These are phyloP conservation scores for Magnolia kwangsiensis DNA, from an alignment of 164 flowering plant genomes.

Conservation along the genomic window DNA sequence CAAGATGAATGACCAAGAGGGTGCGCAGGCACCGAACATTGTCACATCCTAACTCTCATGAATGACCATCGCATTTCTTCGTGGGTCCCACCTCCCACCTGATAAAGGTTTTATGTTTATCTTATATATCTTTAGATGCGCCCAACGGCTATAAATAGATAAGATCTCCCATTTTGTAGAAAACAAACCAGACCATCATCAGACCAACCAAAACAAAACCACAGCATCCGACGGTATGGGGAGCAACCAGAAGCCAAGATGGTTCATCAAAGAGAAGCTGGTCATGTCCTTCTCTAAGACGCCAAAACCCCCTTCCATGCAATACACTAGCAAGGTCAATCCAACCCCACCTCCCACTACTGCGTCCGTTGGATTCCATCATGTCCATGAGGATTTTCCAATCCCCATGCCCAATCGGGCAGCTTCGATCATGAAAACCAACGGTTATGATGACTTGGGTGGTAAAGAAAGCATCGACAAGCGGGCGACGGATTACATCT, in stretches of 20 bases:
- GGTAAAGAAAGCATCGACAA: conserved; percentile 45
- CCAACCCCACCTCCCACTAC: conserved; percentile 24
- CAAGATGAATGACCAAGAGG: no score
- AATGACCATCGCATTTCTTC: no score
- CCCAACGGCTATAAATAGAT: conserved; percentile 18
- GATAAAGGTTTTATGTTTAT: conserved; percentile 8
- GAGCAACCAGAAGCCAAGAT: conserved; percentile 34
- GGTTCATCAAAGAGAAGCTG: conserved; percentile 44
- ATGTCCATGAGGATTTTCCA: conserved; percentile 28
- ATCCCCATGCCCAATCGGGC: conserved; percentile 19
- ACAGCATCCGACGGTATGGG: conserved; percentile 27
- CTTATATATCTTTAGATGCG: not conserved
- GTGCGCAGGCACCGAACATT: no score
- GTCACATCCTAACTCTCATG: no score
- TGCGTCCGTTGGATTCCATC: conserved; percentile 22
- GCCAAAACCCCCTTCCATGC: conserved; percentile 20
- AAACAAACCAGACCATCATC: not conserved
- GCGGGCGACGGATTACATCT: conserved; percentile 53
- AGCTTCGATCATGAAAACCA: conserved; percentile 19
- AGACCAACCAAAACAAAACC: not conserved
- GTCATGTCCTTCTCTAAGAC: conserved; percentile 32
- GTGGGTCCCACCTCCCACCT: not conserved
- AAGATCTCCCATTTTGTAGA: not conserved
- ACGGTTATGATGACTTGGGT: conserved; percentile 9
- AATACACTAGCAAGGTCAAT: conserved; percentile 23